Conservation (phyloP, 495 filamentous ascomycete genomes). For the Zalerion maritima region DNA sequence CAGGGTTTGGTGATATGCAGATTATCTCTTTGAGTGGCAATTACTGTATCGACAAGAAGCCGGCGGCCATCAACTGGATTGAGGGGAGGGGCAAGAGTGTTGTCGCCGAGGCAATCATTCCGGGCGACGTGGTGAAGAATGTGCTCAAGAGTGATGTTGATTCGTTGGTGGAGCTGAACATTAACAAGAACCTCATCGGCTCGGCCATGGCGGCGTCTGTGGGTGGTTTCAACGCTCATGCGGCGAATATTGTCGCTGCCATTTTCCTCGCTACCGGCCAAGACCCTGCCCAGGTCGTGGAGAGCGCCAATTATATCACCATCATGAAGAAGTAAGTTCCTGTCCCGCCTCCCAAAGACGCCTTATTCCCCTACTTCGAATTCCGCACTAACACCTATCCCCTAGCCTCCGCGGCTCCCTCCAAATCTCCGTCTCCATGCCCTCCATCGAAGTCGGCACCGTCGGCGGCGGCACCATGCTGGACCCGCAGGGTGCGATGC, state of each 20-base stretch:
- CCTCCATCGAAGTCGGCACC: constrained; percentile 91
- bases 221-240: constrained; percentile 96
- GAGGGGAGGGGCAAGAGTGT: constrained; percentile 95
- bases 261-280: constrained; percentile 96
- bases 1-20: constrained; percentile 94
- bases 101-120: constrained; percentile 94
- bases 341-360: too few species aligned
- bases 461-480: constrained; percentile 94
- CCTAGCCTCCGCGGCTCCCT: constrained; percentile 71
- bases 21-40: constrained; percentile 93
- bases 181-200: constrained; percentile 90
- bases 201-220: constrained; percentile 93
- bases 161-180: constrained; percentile 79
- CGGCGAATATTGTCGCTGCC: constrained; percentile 92
- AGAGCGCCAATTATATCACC: constrained; percentile 95
- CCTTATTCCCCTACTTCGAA: background rate
- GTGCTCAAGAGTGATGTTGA: constrained; percentile 91
- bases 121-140: constrained; percentile 66
- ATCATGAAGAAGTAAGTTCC: constrained; percentile 91
- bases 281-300: constrained; percentile 94
- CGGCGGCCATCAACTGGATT: constrained; percentile 97
- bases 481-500: constrained; percentile 88
- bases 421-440: constrained; percentile 94
- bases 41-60: constrained; percentile 98
- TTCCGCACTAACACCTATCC: constrained; percentile 6